Conservation (phyloP, 495 filamentous ascomycete species). For the Penicillium simplicissimum region DNA sequence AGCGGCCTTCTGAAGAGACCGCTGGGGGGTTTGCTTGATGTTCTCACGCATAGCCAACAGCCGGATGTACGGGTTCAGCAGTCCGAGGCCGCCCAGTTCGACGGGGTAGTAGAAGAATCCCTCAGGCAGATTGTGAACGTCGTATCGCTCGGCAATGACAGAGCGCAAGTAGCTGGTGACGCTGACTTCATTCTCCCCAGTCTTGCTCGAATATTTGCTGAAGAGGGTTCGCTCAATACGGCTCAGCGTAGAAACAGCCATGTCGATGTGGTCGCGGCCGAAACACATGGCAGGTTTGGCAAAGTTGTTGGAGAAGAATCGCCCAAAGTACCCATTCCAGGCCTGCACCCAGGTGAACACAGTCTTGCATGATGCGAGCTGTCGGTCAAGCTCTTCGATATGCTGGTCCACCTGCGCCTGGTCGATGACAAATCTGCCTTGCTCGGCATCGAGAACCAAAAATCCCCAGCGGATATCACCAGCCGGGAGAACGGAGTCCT, state of each 20-base stretch:
- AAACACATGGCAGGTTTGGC: conserved; percentile 65
- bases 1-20: conserved; percentile 5
- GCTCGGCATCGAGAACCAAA: conserved; percentile 54
- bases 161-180: conserved; percentile 60
- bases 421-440: conserved; percentile 62
- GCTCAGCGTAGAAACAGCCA: conserved; percentile 58
- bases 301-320: conserved; percentile 62
- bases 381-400: conserved; percentile 58
- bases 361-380: conserved; percentile 57
- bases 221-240: conserved; percentile 61
- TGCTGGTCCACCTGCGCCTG: conserved; percentile 62
- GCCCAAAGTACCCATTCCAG: conserved; percentile 19
- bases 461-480: conserved; percentile 70
- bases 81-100: conserved; percentile 57
- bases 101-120: conserved; percentile 69
- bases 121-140: conserved; percentile 57
- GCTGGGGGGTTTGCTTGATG: conserved; percentile 46
- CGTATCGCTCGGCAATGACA: conserved; percentile 55
- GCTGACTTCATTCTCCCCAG: conserved; percentile 35
- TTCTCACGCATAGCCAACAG: conserved; percentile 54
- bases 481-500: conserved; percentile 35
- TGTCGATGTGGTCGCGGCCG: conserved; percentile 62
- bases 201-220: conserved; percentile 18
- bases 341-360: conserved; percentile 55
- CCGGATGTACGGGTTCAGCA: conserved; percentile 57